These are phyloP conservation scores for Amphirosellinia nigrospora DNA, from an alignment of 495 filamentous ascomycete genomes.

Conservation along the genomic window DNA sequence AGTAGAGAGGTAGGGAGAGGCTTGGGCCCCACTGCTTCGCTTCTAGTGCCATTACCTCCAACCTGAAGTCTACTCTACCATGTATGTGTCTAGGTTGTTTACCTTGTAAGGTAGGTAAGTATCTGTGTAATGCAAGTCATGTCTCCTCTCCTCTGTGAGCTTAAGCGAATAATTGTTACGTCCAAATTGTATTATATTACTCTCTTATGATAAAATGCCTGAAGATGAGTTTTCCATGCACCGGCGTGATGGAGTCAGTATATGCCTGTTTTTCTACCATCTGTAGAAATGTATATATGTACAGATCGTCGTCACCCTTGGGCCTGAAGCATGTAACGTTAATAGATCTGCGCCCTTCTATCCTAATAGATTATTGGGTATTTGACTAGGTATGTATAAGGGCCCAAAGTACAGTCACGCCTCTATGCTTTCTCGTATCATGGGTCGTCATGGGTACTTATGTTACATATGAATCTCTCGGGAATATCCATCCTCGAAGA, in stretches of 20 bases:
- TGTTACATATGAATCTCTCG: constrained; percentile 1
- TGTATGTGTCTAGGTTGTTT: no score
- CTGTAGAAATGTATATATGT: not conserved
- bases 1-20: no score
- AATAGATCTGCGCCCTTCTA: constrained; percentile 1
- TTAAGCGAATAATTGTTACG: no score
- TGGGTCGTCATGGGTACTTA: constrained; percentile 20
- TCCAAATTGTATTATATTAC: no score
- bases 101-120: no score
- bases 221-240: not conserved
- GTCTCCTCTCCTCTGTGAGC: no score
- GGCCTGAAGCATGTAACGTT: not conserved
- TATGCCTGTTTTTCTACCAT: not conserved
- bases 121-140: no score
- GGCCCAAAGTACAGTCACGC: constrained; percentile 11
- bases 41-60: no score
- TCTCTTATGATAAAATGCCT: not conserved
- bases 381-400: not conserved
- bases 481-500: constrained; percentile 12
- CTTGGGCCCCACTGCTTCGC: no score
- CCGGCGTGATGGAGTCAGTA: not conserved
- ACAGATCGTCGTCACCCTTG: not conserved
- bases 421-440: constrained; percentile 18
- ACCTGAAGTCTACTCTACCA: no score
- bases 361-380: not conserved